Evolutionary conservation across 306 rosid genomes (phyloP), one percentile per base, ranked within the genome.

Genomic region (Boehmeria nivea): DNA sequence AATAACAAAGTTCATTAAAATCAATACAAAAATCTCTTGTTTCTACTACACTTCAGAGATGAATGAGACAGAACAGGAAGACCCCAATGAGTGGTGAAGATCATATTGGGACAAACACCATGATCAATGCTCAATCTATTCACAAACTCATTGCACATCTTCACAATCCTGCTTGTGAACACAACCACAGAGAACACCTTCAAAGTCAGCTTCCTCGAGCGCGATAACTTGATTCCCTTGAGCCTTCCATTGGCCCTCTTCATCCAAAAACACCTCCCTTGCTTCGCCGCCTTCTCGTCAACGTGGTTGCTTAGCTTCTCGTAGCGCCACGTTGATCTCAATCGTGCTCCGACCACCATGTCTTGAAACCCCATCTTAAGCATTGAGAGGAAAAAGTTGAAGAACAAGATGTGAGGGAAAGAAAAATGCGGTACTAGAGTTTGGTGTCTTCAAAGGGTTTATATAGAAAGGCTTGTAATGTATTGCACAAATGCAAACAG

Each of bases 71-170:
- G 37, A 78, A 74, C 74, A 13, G 95, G 94, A 57, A 85, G 67
- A 16, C 94, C 97, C 95, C 78, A 79, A 6, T 89, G 83, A 19
- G 87, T 60, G 9, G 78, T 70, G 17, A 83, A 68, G 70, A 81
- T 54, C 65, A 81, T 27, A 19, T 62, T 54, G 0, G 95, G 83
- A 43, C 54, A 68, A 0, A 43, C 63, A 47, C 59, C 75, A 47
- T 78, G 45, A 40, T 40, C 85, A 22, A 64, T 34, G 60, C 65
- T 83, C 71, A 76, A 62, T 69, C 72, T 22, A 23, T 54, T 73
- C 3, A 71, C 74, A 47, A 85, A 26, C 2, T 85, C 74, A 52
- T 3, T 64, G 72, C 59, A 83, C 11, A 81, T 67, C 71, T 72
- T 79, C 9, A 73, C 44, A 24, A 85, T 68, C 73, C 81, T 85